Evolutionary conservation across 2,329 filamentous ascomycete species (phyloP).

Genomic region (Exophiala phaeomuriformis): DNA sequence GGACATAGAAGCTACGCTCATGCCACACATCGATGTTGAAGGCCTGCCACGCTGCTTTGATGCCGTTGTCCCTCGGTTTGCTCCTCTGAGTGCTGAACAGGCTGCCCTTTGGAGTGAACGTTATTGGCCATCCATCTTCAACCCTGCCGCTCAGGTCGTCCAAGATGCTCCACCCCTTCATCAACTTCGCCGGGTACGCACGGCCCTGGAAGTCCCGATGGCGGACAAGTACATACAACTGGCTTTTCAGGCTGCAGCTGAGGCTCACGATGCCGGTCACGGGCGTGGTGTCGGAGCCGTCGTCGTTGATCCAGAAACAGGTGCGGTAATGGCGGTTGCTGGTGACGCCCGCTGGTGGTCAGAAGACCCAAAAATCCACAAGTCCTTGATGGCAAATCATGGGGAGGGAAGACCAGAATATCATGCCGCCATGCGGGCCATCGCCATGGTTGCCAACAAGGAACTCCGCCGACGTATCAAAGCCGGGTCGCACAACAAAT

Average conservation of each 20-base stretch:
- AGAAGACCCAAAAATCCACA: slow-evolving; percentile 5
- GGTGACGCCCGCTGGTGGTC: slow-evolving; percentile 37
- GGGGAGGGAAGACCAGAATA: slow-evolving; percentile 39
- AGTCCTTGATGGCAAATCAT: slow-evolving; percentile 7
- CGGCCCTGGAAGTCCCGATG: slow-evolving; percentile 34
- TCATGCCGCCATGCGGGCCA: slow-evolving; percentile 42
- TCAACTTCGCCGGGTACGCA: slow-evolving; percentile 31
- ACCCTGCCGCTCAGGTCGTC: slow-evolving; percentile 39
- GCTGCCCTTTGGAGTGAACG: slow-evolving; percentile 37
- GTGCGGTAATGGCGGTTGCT: slow-evolving; percentile 38
- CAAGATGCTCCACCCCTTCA: slow-evolving; percentile 38
- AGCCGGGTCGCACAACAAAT: slow-evolving; percentile 23
- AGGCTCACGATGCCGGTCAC: slow-evolving; percentile 33
- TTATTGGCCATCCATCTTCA: slow-evolving; percentile 41
- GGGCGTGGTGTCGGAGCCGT: slow-evolving; percentile 40
- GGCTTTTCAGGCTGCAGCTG: slow-evolving; percentile 34
- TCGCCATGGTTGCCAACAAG: slow-evolving; percentile 38
- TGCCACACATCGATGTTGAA: slow-evolving; percentile 35
- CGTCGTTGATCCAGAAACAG: slow-evolving; percentile 39
- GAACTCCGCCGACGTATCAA: slow-evolving; percentile 31
- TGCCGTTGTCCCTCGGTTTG: slow-evolving; percentile 36
- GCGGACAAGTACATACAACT: slow-evolving; percentile 34
- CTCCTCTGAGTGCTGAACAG: slow-evolving; percentile 36
- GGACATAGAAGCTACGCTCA: slow-evolving; percentile 28
- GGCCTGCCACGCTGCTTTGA: slow-evolving; percentile 27